Evolutionary conservation across 2,329 filamentous ascomycete species (phyloP).

Genomic region (Nothopassalora personata): DNA sequence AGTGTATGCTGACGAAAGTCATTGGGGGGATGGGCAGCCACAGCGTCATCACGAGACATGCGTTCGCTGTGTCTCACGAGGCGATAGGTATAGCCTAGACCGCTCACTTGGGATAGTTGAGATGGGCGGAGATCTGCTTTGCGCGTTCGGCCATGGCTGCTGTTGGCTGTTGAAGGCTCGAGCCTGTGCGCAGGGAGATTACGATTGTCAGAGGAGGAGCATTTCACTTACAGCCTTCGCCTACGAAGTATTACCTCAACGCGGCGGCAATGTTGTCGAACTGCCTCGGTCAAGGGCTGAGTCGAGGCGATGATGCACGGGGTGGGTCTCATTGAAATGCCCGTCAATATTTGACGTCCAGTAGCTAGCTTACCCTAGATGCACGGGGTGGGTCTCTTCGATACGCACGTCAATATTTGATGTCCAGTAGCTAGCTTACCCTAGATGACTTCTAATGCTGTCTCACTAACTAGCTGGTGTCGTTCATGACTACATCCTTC

Average conservation of each 20-base stretch:
- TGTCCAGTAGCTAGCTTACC: not conserved
- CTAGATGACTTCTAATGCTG: not conserved
- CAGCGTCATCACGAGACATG: no score
- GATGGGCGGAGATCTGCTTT: slow-evolving; percentile 67
- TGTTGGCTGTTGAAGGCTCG: not conserved
- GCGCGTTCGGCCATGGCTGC: slow-evolving; percentile 38
- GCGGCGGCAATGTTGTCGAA: not conserved
- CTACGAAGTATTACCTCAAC: not conserved
- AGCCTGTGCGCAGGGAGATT: not conserved
- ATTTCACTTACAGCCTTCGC: not conserved
- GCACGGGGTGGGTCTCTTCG: no score
- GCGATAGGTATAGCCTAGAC: no score
- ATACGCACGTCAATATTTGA: not conserved
- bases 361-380: no score
- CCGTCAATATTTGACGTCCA: no score
- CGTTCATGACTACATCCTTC: not conserved
- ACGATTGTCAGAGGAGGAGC: not conserved
- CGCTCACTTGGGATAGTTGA: slow-evolving; percentile 64
- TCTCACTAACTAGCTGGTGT: not conserved
- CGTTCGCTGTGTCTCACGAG: no score
- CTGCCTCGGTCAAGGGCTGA: not conserved
- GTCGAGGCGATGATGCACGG: no score
- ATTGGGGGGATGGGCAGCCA: no score
- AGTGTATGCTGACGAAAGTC: no score
- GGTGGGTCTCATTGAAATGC: no score